A percentile compares a stretch with the other conserved stretches of the same genome.
Evolutionary conservation across 352 stramenopile species (phyloP).

Genomic region (Phytophthora pluvialis): DNA sequence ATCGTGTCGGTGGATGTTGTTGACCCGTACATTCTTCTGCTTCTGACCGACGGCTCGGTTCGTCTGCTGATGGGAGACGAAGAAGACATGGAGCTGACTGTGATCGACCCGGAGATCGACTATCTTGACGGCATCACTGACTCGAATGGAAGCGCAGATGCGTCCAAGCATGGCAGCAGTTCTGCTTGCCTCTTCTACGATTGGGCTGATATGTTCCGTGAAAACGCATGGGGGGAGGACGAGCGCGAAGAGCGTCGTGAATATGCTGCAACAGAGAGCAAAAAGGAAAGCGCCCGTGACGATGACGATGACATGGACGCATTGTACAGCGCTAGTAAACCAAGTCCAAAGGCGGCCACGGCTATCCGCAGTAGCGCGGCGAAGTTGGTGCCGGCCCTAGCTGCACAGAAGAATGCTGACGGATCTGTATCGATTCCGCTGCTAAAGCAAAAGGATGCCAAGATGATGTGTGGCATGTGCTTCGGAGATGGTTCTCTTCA

Average conservation of each 20-base stretch:
- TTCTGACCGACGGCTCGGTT: constrained; percentile 83
- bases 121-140: constrained; percentile 48
- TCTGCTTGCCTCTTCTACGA: constrained; percentile 85
- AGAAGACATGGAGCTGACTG: constrained; percentile 83
- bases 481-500: constrained; percentile 85
- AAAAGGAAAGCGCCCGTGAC: constrained; percentile 27
- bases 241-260: constrained; percentile 44
- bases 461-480: constrained; percentile 85
- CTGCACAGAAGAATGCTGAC: constrained; percentile 34
- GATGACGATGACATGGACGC: constrained; percentile 80
- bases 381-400: constrained; percentile 2
- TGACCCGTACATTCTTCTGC: constrained; percentile 83
- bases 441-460: constrained; percentile 54
- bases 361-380: constrained; percentile 21
- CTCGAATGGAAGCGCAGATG: constrained; percentile 37
- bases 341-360: constrained; percentile 33
- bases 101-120: constrained; percentile 76
- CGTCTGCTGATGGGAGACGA: constrained; percentile 83
- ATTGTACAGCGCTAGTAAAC: constrained; percentile 58
- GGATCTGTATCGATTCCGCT: constrained; percentile 62
- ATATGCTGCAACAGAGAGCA: constrained; percentile 14
- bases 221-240: constrained; percentile 67
- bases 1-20: constrained; percentile 88
- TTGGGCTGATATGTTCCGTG: constrained; percentile 81
- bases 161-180: constrained; percentile 52